Conservation (phyloP, 192 early-diverging fungal genomes). For the Backusella liffmaniae region DNA sequence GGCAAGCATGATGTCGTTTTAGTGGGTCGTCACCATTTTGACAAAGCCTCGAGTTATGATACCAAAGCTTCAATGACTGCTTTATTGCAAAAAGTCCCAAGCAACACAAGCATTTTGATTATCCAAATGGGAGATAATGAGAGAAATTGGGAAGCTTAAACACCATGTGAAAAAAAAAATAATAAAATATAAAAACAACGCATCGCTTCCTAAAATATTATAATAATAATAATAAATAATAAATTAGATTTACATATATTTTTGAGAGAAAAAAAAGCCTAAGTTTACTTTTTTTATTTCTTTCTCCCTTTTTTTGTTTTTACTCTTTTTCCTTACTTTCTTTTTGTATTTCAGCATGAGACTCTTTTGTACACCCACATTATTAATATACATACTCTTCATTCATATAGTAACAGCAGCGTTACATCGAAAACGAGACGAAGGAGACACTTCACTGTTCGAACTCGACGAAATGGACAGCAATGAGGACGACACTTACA, state of each 20-base stretch:
- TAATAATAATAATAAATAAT: background rate
- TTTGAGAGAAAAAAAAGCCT: background rate
- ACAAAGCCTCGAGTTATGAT: background rate
- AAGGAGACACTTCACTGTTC: slow-evolving; percentile 1
- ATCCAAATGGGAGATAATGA: background rate
- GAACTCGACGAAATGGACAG: slow-evolving; percentile 5
- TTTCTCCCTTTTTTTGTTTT: background rate
- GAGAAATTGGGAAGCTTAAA: background rate
- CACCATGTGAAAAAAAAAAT: slow-evolving; percentile 9
- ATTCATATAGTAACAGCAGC: background rate
- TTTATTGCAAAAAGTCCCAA: background rate
- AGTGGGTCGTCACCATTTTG: background rate
- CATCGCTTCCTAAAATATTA: slow-evolving; percentile 13
- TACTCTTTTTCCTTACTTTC: background rate
- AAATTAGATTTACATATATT: background rate
- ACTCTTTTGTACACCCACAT: background rate
- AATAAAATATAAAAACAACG: background rate
- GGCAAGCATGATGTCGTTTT: background rate
- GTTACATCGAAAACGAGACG: background rate
- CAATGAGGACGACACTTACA: background rate
- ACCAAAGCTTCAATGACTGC: background rate
- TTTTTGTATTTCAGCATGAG: slow-evolving; percentile 5
- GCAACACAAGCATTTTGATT: background rate
- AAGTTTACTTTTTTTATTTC: background rate
- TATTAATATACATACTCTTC: background rate